These are phyloP conservation scores for Chalara sp. DNA, from an alignment of 2,329 filamentous ascomycete genomes.

Conservation along the genomic window DNA sequence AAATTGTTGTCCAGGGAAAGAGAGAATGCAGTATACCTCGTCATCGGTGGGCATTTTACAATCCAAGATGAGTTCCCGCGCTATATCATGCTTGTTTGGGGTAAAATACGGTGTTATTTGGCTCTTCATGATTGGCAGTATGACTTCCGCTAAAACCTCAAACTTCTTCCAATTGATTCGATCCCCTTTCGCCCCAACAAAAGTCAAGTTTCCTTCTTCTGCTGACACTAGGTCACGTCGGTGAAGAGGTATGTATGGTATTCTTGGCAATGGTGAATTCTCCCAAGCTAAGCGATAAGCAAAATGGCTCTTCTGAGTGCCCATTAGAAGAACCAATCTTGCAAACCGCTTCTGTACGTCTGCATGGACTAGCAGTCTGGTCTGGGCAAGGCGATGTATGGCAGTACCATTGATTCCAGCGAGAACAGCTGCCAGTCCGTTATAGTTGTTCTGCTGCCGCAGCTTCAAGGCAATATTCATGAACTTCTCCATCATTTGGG, in stretches of 20 bases:
- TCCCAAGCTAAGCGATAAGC: slow-evolving; percentile 97
- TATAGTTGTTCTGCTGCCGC: slow-evolving; percentile 93
- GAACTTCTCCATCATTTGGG: slow-evolving; percentile 87
- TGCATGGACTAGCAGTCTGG: slow-evolving; percentile 65
- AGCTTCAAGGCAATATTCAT: slow-evolving; percentile 85
- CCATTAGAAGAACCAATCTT: slow-evolving; percentile 85
- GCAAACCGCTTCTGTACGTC: slow-evolving; percentile 78
- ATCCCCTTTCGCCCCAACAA: slow-evolving; percentile 65
- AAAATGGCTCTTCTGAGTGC: slow-evolving; percentile 84
- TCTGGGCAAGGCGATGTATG: slow-evolving; percentile 76
- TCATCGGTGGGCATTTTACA: slow-evolving; percentile 78
- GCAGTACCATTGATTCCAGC: slow-evolving; percentile 86
- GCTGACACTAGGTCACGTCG: slow-evolving; percentile 85
- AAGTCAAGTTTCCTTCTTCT: slow-evolving; percentile 86
- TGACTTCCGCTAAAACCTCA: slow-evolving; percentile 87
- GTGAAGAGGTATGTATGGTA: slow-evolving; percentile 89
- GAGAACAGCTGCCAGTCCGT: slow-evolving; percentile 86
- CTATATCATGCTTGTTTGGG: slow-evolving; percentile 60
- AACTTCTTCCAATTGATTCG: slow-evolving; percentile 98
- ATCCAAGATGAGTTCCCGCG: slow-evolving; percentile 72
- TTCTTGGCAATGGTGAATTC: slow-evolving; percentile 82
- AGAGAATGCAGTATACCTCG: slow-evolving; percentile 57
- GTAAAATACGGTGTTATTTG: slow-evolving; percentile 78
- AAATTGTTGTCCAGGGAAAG: not conserved
- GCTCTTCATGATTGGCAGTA: slow-evolving; percentile 85